Percentiles rank a stretch among this genome's conserved stretches.
Evolutionary conservation across 768 basidiomycete genomes (phyloP).

Genomic region (Crepidotus variabilis): DNA sequence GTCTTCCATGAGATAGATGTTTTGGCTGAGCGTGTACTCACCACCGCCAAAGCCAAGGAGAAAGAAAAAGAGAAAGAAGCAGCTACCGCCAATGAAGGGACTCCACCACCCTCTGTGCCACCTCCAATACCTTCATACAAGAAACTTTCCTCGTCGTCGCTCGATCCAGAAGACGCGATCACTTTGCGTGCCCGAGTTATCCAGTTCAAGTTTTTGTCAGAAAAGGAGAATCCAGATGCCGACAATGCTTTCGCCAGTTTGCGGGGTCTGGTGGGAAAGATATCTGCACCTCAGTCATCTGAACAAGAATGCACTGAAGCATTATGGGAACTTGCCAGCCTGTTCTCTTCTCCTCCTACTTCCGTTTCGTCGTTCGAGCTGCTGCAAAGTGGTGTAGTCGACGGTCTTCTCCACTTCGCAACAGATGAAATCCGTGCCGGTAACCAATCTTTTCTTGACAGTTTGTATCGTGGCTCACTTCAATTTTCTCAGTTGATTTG

Average conservation of each 20-base stretch:
- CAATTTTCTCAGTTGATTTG: conserved; percentile 46
- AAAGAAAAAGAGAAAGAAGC: conserved; percentile 42
- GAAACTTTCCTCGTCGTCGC: conserved; percentile 57
- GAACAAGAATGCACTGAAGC: conserved; percentile 64
- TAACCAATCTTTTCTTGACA: conserved; percentile 20
- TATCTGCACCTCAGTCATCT: conserved; percentile 50
- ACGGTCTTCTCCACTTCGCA: conserved; percentile 78
- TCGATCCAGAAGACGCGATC: conserved; percentile 88
- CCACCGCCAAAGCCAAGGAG: conserved; percentile 47
- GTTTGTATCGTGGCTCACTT: neutral
- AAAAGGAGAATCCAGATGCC: conserved; percentile 50
- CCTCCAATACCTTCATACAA: conserved; percentile 60
- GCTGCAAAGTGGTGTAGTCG: conserved; percentile 89
- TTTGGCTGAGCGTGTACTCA: conserved; percentile 62
- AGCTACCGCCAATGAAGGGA: conserved; percentile 24
- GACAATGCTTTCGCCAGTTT: conserved; percentile 65
- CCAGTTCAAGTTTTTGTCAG: conserved; percentile 72
- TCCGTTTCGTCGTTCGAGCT: conserved; percentile 96
- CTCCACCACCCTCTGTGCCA: conserved; percentile 26
- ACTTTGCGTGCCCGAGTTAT: conserved; percentile 90
- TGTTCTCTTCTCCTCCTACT: conserved; percentile 71
- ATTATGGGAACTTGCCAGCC: conserved; percentile 70
- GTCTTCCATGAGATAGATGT: conserved; percentile 92
- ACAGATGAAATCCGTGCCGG: conserved; percentile 62
- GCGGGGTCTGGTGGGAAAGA: conserved; percentile 56